Percentiles rank a stretch among this genome's conserved stretches.
phyloP scores from a whole-genome alignment of 225 moss, liverwort and hornwort genomes.

The Physcomitrium patens region DNA sequence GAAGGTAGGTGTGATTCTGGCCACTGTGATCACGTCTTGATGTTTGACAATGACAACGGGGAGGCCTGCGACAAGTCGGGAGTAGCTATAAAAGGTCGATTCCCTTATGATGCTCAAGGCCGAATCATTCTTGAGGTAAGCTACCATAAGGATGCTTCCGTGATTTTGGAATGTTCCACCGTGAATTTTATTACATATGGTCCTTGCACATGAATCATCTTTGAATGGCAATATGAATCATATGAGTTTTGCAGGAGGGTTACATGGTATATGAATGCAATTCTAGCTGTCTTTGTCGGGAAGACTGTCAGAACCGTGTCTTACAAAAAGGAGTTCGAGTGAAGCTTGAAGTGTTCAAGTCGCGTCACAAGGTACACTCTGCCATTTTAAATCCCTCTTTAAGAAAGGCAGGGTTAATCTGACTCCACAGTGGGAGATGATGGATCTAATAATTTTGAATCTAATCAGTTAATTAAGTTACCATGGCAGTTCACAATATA shows the following conservation, averaged over 20 bases:
- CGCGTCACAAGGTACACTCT: constrained; percentile 63
- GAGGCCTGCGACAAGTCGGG: constrained; percentile 69
- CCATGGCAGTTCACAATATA: neutral
- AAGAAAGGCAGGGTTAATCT: neutral
- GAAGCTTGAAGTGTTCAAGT: constrained; percentile 83
- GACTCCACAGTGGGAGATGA: neutral
- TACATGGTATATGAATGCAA: constrained; percentile 89
- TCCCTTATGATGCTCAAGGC: constrained; percentile 72
- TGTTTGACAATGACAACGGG: constrained; percentile 81
- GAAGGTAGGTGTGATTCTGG: constrained; percentile 51
- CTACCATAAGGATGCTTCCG: neutral
- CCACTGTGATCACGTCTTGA: constrained; percentile 73
- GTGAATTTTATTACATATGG: neutral
- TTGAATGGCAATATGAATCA: constrained; percentile 1
- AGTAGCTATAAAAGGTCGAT: constrained; percentile 62
- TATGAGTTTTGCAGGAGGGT: constrained; percentile 60
- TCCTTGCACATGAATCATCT: neutral
- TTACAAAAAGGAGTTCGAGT: constrained; percentile 78
- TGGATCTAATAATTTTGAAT: neutral
- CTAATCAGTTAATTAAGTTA: neutral
- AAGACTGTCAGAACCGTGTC: constrained; percentile 68
- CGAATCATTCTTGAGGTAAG: constrained; percentile 79
- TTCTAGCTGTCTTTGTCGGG: constrained; percentile 70
- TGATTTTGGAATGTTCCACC: neutral
- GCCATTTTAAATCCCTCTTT: neutral